phyloP scores from a whole-genome alignment of 2,329 filamentous ascomycete genomes.

The Grosmannia huntii region DNA sequence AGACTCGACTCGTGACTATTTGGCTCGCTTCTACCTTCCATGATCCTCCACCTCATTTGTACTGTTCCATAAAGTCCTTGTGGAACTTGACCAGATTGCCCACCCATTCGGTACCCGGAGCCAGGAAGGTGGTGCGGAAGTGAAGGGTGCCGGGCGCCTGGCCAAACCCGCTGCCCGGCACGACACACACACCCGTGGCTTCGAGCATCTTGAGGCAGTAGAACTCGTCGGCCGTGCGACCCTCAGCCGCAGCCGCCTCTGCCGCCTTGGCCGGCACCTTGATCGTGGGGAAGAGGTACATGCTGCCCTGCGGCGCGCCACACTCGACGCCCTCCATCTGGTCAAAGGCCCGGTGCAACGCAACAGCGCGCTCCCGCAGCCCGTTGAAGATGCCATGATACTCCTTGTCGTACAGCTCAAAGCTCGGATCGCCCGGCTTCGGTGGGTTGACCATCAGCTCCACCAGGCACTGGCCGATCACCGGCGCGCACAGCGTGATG shows the following conservation, averaged over 20 bases:
- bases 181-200: constrained; percentile 86
- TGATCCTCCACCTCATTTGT: constrained; percentile 24
- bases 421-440: constrained; percentile 66
- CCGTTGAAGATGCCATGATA: constrained; percentile 72
- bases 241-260: constrained; percentile 61
- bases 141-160: constrained; percentile 86
- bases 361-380: constrained; percentile 65
- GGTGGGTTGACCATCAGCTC: constrained; percentile 98
- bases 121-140: constrained; percentile 93
- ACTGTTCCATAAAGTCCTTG: constrained; percentile 80
- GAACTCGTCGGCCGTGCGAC: constrained; percentile 74
- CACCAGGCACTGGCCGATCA: constrained; percentile 90
- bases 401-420: constrained; percentile 72
- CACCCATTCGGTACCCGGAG: constrained; percentile 92
- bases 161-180: constrained; percentile 85
- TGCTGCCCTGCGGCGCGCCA: constrained; percentile 79
- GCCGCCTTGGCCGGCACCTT: constrained; percentile 62
- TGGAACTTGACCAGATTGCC: constrained; percentile 82
- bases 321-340: constrained; percentile 95
- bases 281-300: constrained; percentile 99
- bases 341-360: constrained; percentile 80
- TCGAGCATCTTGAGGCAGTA: constrained; percentile 88
- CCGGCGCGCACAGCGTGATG: constrained; percentile 91
- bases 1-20: too few relatives aligned
- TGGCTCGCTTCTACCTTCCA: neutral